phyloP scores from a whole-genome alignment of 129 eudicot species.

The Tanacetum coccineum region DNA sequence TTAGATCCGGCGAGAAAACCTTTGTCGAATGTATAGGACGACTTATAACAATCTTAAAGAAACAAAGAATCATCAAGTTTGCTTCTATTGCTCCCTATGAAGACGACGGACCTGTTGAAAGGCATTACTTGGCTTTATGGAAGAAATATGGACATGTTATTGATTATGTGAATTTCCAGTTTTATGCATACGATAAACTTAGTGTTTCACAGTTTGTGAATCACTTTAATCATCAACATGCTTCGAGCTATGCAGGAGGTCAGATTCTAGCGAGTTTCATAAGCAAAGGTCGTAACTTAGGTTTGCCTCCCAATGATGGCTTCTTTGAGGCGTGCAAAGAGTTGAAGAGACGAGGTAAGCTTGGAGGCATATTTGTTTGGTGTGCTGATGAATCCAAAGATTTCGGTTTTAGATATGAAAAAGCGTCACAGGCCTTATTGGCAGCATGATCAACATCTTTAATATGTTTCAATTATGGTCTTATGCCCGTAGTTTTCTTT shows the following conservation, averaged over 20 bases:
- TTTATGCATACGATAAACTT: slow-evolving; percentile 44
- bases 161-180: slow-evolving; percentile 59
- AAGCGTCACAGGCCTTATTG: slow-evolving; percentile 26
- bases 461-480: background rate
- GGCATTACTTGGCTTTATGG: slow-evolving; percentile 47
- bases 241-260: slow-evolving; percentile 33
- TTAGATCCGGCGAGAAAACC: slow-evolving; percentile 23
- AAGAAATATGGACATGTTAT: slow-evolving; percentile 46
- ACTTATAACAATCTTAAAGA: slow-evolving; percentile 42
- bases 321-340: slow-evolving; percentile 39
- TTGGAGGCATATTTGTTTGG: slow-evolving; percentile 49
- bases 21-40: slow-evolving; percentile 55
- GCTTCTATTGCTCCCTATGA: slow-evolving; percentile 63
- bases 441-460: slow-evolving; percentile 21
- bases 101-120: slow-evolving; percentile 38
- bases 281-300: slow-evolving; percentile 33
- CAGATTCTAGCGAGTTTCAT: slow-evolving; percentile 42
- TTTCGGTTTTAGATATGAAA: slow-evolving; percentile 22
- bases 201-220: slow-evolving; percentile 31
- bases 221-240: slow-evolving; percentile 23
- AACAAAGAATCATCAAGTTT: slow-evolving; percentile 31
- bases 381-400: slow-evolving; percentile 42
- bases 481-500: slow-evolving; percentile 9
- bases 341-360: slow-evolving; percentile 29
- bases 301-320: slow-evolving; percentile 33